These are phyloP conservation scores for Aspergillus bridgeri DNA, from an alignment of 495 filamentous ascomycete species.

Conservation along the genomic window DNA sequence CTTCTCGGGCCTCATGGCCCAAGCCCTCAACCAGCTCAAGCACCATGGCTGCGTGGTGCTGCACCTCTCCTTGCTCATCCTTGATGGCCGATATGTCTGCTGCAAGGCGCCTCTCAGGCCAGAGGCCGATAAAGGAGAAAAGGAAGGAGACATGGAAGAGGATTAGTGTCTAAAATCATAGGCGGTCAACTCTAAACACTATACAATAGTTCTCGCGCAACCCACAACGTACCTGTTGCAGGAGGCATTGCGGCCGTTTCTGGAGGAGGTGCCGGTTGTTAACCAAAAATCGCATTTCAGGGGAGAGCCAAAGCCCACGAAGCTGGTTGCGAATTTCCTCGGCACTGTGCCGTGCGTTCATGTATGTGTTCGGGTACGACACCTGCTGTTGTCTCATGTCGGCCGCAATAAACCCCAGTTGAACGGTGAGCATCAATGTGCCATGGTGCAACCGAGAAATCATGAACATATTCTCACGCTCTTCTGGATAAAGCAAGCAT, in stretches of 20 bases:
- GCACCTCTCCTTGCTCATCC: constrained; percentile 36
- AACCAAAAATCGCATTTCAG: constrained; percentile 32
- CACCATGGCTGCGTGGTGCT: constrained; percentile 42
- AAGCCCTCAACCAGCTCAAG: constrained; percentile 38
- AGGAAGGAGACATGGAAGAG: constrained; percentile 50
- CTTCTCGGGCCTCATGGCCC: constrained; percentile 24
- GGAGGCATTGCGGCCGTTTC: constrained; percentile 34
- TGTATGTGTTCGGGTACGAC: constrained; percentile 12
- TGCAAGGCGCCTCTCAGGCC: constrained; percentile 42
- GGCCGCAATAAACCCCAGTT: constrained; percentile 40
- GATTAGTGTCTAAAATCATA: constrained; percentile 31
- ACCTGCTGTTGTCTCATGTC: constrained; percentile 31
- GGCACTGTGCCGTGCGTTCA: constrained; percentile 23
- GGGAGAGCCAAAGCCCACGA: constrained; percentile 38
- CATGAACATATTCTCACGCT: constrained; percentile 35
- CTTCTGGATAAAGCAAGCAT: constrained; percentile 33
- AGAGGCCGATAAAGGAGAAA: constrained; percentile 51
- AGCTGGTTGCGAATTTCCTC: constrained; percentile 36
- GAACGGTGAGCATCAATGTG: constrained; percentile 38
- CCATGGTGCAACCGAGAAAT: constrained; percentile 45
- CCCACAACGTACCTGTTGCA: constrained; percentile 45
- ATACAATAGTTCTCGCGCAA: background rate
- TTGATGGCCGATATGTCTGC: constrained; percentile 14
- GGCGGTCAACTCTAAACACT: background rate
- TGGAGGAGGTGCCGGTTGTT: constrained; percentile 40